phyloP scores from a whole-genome alignment of 305 asterid genomes.

The Rubia occidens region DNA sequence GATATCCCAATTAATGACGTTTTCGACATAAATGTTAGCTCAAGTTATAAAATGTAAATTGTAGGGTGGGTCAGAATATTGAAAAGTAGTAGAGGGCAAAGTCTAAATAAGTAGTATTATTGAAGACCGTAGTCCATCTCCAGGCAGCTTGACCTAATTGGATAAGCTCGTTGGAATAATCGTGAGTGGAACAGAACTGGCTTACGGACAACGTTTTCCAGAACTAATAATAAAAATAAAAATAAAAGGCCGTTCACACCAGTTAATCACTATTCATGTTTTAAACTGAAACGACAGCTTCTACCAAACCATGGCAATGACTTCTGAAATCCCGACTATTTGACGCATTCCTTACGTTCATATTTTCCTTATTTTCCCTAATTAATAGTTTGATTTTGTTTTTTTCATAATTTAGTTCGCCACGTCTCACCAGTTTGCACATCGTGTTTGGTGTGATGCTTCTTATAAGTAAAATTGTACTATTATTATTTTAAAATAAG shows the following conservation, averaged over 20 bases:
- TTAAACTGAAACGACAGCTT: background rate
- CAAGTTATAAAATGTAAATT: background rate
- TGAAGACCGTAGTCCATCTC: background rate
- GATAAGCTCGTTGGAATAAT: constrained; percentile 1
- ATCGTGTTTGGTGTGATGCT: too few species aligned
- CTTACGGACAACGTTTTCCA: background rate
- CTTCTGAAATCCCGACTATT: background rate
- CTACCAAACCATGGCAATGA: background rate
- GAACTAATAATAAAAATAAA: background rate
- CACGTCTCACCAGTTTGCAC: too few species aligned
- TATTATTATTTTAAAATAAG: too few species aligned
- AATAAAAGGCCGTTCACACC: background rate
- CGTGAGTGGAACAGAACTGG: background rate
- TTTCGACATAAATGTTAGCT: background rate
- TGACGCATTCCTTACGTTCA: background rate
- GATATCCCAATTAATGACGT: background rate
- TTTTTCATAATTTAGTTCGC: too few species aligned
- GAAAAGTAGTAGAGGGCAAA: background rate
- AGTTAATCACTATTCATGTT: background rate
- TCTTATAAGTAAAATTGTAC: too few species aligned
- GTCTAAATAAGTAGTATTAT: background rate
- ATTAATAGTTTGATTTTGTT: too few species aligned
- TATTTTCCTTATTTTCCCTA: too few species aligned
- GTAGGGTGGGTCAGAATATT: background rate
- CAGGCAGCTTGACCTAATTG: background rate